phyloP scores from a whole-genome alignment of 2,329 filamentous ascomycete genomes.

The Cercospora nicotianae region DNA sequence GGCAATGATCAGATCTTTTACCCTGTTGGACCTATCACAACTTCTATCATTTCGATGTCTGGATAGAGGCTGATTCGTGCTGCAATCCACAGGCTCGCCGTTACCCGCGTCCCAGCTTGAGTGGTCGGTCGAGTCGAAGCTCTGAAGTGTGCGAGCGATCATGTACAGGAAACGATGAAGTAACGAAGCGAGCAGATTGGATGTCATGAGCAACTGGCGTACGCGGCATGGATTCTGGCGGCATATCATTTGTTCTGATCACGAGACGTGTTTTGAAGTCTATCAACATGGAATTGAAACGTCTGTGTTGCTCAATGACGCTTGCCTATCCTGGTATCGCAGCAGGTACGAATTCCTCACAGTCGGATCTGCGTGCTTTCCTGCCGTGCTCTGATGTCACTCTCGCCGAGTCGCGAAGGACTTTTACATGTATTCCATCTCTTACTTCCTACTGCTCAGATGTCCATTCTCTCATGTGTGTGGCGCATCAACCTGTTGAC shows the following conservation, averaged over 20 bases:
- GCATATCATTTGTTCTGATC: neutral
- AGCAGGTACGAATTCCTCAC: neutral
- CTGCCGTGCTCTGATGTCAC: neutral
- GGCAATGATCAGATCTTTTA: neutral
- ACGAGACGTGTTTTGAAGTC: neutral
- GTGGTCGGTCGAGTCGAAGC: neutral
- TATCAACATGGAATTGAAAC: neutral
- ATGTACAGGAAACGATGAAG: neutral
- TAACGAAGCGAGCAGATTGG: neutral
- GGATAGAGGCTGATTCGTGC: neutral
- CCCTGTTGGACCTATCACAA: neutral
- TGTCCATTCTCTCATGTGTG: neutral
- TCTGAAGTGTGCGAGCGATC: neutral
- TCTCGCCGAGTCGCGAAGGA: neutral
- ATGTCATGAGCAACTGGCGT: neutral
- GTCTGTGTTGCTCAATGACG: neutral
- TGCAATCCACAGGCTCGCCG: neutral
- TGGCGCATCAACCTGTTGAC: neutral
- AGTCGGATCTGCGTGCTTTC: neutral
- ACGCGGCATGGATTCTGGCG: neutral
- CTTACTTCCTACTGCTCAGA: neutral
- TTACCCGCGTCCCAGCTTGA: neutral
- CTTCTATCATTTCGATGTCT: neutral
- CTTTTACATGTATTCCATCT: neutral
- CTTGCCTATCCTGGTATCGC: neutral